Evolutionary conservation across 495 filamentous ascomycete species (phyloP).

Genomic region (Trypethelium eluteriae): DNA sequence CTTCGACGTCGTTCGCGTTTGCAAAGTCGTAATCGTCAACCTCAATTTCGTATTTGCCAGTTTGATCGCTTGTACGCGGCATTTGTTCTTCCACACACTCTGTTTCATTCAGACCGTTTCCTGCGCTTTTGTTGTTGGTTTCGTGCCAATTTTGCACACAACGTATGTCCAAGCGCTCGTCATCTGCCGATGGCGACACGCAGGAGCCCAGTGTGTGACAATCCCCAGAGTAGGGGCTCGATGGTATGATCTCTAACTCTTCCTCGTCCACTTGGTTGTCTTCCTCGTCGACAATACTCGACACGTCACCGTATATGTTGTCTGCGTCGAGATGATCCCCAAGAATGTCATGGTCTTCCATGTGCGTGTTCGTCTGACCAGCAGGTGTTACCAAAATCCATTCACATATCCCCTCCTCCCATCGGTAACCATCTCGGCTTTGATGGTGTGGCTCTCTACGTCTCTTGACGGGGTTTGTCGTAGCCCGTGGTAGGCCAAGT

Average conservation of each 20-base stretch:
- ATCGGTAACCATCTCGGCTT: constrained; percentile 39
- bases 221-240: neutral
- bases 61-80: neutral
- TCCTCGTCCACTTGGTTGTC: neutral
- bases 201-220: neutral
- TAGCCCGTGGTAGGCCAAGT: neutral
- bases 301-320: neutral
- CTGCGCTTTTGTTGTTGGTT: neutral
- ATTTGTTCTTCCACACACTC: neutral
- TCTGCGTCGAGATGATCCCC: neutral
- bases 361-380: constrained; percentile 7
- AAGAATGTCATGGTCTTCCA: neutral
- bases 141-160: neutral
- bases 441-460: constrained; percentile 13
- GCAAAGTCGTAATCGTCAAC: neutral
- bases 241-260: neutral
- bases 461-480: constrained; percentile 22
- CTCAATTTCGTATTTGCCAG: neutral
- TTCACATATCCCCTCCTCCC: constrained; percentile 51
- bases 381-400: constrained; percentile 46
- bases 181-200: neutral
- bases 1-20: neutral
- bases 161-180: neutral
- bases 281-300: neutral
- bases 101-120: neutral